Evolutionary conservation across 2,329 filamentous ascomycete species (phyloP).

Genomic region (Fusarium graminum): DNA sequence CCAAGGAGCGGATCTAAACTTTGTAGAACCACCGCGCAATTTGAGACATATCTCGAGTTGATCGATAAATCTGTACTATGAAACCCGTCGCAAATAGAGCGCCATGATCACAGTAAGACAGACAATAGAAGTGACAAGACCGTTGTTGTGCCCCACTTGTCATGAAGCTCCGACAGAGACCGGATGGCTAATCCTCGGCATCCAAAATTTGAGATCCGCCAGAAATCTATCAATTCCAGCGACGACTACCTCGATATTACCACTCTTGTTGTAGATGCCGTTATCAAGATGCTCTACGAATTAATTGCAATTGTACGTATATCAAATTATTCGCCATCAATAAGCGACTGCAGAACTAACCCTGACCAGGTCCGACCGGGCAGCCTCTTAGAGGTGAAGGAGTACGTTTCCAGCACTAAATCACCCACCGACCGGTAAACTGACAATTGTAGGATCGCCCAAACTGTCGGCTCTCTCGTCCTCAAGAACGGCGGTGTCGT

Average conservation of each 20-base stretch:
- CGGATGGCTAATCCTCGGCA: constrained; percentile 51
- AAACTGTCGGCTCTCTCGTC: constrained; percentile 84
- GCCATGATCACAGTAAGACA: constrained; percentile 18
- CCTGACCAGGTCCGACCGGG: constrained; percentile 84
- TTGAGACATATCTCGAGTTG: constrained; percentile 11
- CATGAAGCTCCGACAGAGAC: constrained; percentile 22
- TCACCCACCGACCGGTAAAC: constrained; percentile 12
- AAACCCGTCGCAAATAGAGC: constrained; percentile 17
- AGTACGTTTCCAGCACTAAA: constrained; percentile 69
- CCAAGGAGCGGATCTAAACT: constrained; percentile 61
- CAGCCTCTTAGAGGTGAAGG: constrained; percentile 91
- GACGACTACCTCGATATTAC: constrained; percentile 20
- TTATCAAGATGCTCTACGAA: constrained; percentile 89
- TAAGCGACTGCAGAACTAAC: constrained; percentile 40
- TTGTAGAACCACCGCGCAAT: constrained; percentile 10
- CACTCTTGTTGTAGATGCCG: constrained; percentile 48
- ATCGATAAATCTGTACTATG: constrained; percentile 33
- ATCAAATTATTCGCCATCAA: not conserved
- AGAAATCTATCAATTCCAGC: constrained; percentile 42
- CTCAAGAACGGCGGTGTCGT: constrained; percentile 89
- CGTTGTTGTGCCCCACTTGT: constrained; percentile 22
- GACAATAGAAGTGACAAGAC: not conserved
- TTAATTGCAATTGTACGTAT: constrained; percentile 90
- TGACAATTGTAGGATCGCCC: constrained; percentile 77
- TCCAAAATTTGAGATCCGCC: constrained; percentile 48